A percentile compares a stretch with the other conserved stretches of the same genome.
These are phyloP conservation scores for Senecio squalidus DNA, from an alignment of 140 eudicot genomes.

Conservation along the genomic window DNA sequence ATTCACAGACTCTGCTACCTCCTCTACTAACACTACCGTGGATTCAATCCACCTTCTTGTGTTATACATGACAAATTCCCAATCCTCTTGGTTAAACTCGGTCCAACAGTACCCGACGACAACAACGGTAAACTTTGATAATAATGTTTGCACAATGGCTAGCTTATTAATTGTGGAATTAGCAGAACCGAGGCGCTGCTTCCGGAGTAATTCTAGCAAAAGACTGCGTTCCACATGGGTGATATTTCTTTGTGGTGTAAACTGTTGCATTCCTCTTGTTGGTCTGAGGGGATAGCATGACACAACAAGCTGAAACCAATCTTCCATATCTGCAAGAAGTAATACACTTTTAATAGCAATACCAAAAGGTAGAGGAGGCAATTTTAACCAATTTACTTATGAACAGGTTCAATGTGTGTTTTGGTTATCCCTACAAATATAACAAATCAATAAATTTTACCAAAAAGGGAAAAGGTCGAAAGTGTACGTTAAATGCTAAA, in stretches of 20 bases:
- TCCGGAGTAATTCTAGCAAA: constrained; percentile 55
- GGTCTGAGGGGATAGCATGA: constrained; percentile 74
- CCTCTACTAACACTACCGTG: constrained; percentile 78
- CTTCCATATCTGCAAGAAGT: constrained; percentile 59
- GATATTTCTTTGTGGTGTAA: constrained; percentile 50
- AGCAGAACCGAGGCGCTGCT: constrained; percentile 54
- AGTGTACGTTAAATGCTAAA: too few relatives aligned
- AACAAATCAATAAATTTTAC: not conserved
- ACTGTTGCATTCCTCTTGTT: constrained; percentile 27
- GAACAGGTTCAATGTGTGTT: not conserved
- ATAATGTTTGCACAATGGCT: constrained; percentile 52
- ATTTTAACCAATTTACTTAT: not conserved
- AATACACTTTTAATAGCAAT: not conserved
- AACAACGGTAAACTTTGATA: constrained; percentile 60
- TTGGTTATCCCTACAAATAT: not conserved
- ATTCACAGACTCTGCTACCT: constrained; percentile 73
- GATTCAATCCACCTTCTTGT: constrained; percentile 85
- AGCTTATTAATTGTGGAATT: constrained; percentile 49
- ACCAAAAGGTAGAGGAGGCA: not conserved
- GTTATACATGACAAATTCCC: constrained; percentile 69
- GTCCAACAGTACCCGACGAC: constrained; percentile 77
- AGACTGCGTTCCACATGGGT: constrained; percentile 50
- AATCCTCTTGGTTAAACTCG: constrained; percentile 78
- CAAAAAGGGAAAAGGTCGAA: not conserved
- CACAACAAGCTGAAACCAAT: constrained; percentile 72